Conservation (phyloP, 768 basidiomycete genomes). For the Pleurotus pulmonarius region DNA sequence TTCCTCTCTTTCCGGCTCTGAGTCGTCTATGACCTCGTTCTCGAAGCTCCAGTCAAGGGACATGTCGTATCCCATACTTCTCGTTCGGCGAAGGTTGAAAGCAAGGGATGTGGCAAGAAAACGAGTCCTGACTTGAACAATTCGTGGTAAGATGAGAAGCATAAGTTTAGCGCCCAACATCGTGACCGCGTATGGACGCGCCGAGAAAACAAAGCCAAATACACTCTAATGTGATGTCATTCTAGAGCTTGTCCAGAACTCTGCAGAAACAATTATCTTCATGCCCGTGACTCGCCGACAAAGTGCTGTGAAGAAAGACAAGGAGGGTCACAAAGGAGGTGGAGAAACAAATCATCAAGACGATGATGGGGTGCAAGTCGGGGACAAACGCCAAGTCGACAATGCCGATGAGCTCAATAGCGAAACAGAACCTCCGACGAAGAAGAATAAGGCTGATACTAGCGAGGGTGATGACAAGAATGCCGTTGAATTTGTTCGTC, state of each 20-base stretch:
- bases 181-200: neutral
- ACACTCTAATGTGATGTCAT: neutral
- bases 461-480: conserved; percentile 10
- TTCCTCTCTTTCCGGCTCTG: conserved; percentile 52
- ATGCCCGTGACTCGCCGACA: conserved; percentile 34
- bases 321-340: neutral
- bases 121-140: neutral
- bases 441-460: conserved; percentile 23
- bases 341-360: conserved; percentile 4
- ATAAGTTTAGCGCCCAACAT: neutral
- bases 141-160: neutral
- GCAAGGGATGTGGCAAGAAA: neutral
- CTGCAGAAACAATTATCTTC: conserved; percentile 6
- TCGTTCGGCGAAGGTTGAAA: neutral
- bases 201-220: neutral
- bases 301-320: conserved; percentile 12
- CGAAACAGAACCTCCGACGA: conserved; percentile 16
- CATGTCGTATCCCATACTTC: neutral
- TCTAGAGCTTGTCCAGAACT: neutral
- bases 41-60: neutral
- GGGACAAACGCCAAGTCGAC: conserved; percentile 13
- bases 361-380: conserved; percentile 4
- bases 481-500: neutral
- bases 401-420: conserved; percentile 8
- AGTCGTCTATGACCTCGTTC: conserved; percentile 57